Conservation (phyloP, 768 basidiomycete species). For the Tephrocybe sp. region DNA sequence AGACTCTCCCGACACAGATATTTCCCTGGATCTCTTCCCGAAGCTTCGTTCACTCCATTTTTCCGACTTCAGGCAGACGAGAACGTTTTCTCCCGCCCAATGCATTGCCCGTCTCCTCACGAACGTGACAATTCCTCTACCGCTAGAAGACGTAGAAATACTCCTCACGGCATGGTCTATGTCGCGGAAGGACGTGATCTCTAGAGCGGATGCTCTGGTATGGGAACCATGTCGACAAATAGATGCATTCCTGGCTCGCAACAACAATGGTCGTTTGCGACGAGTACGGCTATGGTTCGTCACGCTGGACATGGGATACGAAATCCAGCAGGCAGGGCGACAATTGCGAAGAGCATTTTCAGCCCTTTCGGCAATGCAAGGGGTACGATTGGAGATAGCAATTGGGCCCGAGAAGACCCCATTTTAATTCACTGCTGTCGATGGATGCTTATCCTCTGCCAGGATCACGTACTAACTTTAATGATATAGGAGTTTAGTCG, state of each 20-base stretch:
- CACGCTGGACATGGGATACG: constrained; percentile 2
- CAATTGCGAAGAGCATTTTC: not conserved
- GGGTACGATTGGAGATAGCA: not conserved
- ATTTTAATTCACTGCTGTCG: not conserved
- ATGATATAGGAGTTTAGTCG: too few species aligned
- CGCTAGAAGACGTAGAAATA: constrained; percentile 5
- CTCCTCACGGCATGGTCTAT: not conserved
- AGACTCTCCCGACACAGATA: constrained; percentile 3
- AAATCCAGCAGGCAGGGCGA: not conserved
- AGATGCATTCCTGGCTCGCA: constrained; percentile 2
- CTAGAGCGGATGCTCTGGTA: constrained; percentile 1
- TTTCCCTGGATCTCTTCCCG: constrained; percentile 3
- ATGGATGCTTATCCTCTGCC: too few species aligned
- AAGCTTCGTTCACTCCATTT: constrained; percentile 4
- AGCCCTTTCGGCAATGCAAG: not conserved
- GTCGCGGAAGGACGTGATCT: not conserved
- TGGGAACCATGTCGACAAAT: constrained; percentile 5
- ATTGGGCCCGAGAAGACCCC: not conserved
- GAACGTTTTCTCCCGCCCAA: constrained; percentile 5
- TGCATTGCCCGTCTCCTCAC: constrained; percentile 1
- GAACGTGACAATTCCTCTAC: not conserved
- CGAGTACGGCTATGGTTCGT: constrained; percentile 1
- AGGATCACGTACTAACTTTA: too few species aligned
- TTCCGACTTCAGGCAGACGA: constrained; percentile 3
- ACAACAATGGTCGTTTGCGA: constrained; percentile 2